Evolutionary conservation across 108 stramenopile species (phyloP), one percentile per base, ranked within the genome.

Genomic region (Asterionellopsis glacialis): DNA sequence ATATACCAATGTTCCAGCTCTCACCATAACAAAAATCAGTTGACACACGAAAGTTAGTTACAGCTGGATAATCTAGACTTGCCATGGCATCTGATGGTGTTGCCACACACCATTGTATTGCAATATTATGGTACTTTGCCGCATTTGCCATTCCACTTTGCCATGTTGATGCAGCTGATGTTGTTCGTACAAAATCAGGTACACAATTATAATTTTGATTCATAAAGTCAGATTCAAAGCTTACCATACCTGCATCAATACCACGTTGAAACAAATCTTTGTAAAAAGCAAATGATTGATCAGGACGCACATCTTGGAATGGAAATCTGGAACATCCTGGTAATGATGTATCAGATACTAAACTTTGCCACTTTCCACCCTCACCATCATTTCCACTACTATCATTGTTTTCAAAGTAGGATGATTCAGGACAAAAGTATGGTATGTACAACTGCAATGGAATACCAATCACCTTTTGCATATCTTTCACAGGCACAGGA

Each of bases 221-320:
- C 75, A 76, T 76, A 63, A 76, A 76, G 27, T 76, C 75, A 15
- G 75, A 41, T 49, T 76, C 75, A 55, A 69, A 76, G 49, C 63
- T 61, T 14, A 24, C 53, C 75, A 76, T 76, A 5, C 68, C 65
- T 12, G 41, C 47, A 10, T 61, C 42, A 21, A 61, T 47, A 22
- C 75, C 75, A 51, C 59, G 65, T n/a, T 47, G 22, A 50, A 76
- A 33, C 7, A 76, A 56, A 59, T 65, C 65, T 24, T 33, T 61
- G 58, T 70, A 76, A 39, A 76, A 76, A 1, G 21, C 60, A 48
- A 48, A 41, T 15, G 75, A 70, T 19, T 64, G 52, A 1, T 28
- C 13, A 3, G 75, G 63, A 13, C 33, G 13, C 13, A 67, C 68
- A 39, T 65, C 55, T 19, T 55, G n/a, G 41, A 76, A 76, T 11